A percentile compares a stretch with the other conserved stretches of the same genome.
phyloP scores from a whole-genome alignment of 176 grass and related monocot species.

The Paspalum vaginatum region DNA sequence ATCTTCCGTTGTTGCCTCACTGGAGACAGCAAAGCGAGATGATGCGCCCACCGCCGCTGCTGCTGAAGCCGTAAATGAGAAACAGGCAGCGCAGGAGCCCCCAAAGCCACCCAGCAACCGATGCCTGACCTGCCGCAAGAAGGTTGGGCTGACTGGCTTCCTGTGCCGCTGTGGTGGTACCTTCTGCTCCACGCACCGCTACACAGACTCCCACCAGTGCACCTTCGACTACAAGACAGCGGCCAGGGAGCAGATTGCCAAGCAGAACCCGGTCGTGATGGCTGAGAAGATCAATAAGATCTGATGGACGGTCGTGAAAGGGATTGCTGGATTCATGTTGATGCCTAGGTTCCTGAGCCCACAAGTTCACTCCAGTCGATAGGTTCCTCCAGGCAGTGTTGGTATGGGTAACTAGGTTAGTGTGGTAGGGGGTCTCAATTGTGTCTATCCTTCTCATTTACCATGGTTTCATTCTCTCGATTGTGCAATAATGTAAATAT shows the following conservation, averaged over 20 bases:
- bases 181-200: constrained; percentile 68
- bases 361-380: constrained; percentile 35
- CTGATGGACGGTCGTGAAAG: constrained; percentile 21
- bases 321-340: background rate
- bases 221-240: constrained; percentile 79
- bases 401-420: constrained; percentile 41
- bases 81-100: constrained; percentile 50
- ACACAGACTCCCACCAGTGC: constrained; percentile 65
- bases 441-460: constrained; percentile 45
- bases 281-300: constrained; percentile 87
- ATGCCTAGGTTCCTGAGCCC: constrained; percentile 3
- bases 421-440: constrained; percentile 36
- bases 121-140: constrained; percentile 70
- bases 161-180: constrained; percentile 74
- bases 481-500: constrained; percentile 85
- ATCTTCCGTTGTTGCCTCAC: background rate
- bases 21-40: constrained; percentile 25
- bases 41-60: background rate
- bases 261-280: constrained; percentile 71
- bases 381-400: constrained; percentile 43
- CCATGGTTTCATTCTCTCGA: constrained; percentile 62
- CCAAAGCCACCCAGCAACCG: constrained; percentile 60
- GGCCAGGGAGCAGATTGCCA: constrained; percentile 67
- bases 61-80: background rate
- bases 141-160: constrained; percentile 67